Conservation (phyloP, 345 rosid genomes). For the Eucalyptus curtisii region DNA sequence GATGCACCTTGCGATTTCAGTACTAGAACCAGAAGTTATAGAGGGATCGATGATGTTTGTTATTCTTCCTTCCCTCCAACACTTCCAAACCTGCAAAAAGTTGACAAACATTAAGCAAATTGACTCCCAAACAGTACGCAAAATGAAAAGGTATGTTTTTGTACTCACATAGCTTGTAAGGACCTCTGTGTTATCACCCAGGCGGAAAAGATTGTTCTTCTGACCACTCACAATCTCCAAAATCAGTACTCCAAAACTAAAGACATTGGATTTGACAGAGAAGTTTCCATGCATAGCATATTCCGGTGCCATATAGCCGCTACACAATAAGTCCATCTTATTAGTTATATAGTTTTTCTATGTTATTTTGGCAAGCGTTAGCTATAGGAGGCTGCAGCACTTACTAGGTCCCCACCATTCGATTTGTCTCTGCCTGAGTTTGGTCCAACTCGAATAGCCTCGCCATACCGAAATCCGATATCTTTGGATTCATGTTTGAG, state of each 20-base stretch:
- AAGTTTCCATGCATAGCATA: slow-evolving; percentile 36
- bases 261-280: slow-evolving; percentile 45
- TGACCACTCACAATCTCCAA: slow-evolving; percentile 39
- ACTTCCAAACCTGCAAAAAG: no score
- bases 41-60: no score
- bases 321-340: neutral
- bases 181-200: slow-evolving; percentile 1
- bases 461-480: slow-evolving; percentile 44
- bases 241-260: slow-evolving; percentile 34
- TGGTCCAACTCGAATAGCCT: slow-evolving; percentile 22
- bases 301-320: slow-evolving; percentile 42
- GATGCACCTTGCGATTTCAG: no score
- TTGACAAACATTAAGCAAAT: fast-evolving
- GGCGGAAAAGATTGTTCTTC: slow-evolving; percentile 1
- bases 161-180: slow-evolving; percentile 18
- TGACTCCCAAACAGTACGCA: no score
- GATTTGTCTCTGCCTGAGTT: slow-evolving; percentile 13
- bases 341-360: fast-evolving
- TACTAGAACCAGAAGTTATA: fast-evolving
- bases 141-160: fast-evolving
- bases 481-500: slow-evolving; percentile 22
- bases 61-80: no score
- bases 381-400: neutral
- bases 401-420: slow-evolving; percentile 35
- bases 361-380: neutral